Conservation (phyloP, 305 asterid species). For the Fraxinus ornus region DNA sequence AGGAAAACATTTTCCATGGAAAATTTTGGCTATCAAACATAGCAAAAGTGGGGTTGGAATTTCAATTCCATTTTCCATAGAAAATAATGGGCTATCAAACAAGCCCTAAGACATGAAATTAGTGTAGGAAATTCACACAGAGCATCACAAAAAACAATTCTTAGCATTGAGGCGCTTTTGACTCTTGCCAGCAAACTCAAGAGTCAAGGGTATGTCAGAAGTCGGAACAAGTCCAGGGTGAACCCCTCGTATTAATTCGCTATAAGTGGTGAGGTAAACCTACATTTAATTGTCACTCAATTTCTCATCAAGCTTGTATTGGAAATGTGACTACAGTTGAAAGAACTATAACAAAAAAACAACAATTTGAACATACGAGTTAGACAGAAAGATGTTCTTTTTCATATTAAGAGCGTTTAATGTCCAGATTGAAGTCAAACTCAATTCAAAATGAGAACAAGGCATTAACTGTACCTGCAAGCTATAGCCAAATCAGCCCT, state of each 20-base stretch:
- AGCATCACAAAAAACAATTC: neutral
- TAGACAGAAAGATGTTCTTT: neutral
- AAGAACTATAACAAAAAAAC: neutral
- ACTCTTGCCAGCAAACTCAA: neutral
- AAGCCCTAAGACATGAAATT: neutral
- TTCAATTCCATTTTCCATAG: too few relatives aligned
- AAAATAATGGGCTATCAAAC: too few relatives aligned
- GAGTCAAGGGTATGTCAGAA: neutral
- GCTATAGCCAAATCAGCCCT: constrained; percentile 85
- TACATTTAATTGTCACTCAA: neutral
- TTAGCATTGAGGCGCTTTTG: neutral
- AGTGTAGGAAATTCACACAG: neutral
- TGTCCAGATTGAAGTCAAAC: neutral
- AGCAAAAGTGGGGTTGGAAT: too few relatives aligned
- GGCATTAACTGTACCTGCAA: constrained; percentile 71
- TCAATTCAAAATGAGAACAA: neutral
- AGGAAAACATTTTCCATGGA: too few relatives aligned
- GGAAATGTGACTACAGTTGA: neutral
- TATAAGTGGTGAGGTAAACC: neutral
- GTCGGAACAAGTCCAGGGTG: neutral
- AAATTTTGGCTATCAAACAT: too few relatives aligned
- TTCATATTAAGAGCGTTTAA: constrained; percentile 4
- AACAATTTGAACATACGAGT: constrained; percentile 4
- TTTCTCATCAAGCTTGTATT: neutral
- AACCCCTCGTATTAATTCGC: neutral